Base-by-base conservation (phyloP, 352 stramenopile species). In the Globisporangium middletonii region DNA sequence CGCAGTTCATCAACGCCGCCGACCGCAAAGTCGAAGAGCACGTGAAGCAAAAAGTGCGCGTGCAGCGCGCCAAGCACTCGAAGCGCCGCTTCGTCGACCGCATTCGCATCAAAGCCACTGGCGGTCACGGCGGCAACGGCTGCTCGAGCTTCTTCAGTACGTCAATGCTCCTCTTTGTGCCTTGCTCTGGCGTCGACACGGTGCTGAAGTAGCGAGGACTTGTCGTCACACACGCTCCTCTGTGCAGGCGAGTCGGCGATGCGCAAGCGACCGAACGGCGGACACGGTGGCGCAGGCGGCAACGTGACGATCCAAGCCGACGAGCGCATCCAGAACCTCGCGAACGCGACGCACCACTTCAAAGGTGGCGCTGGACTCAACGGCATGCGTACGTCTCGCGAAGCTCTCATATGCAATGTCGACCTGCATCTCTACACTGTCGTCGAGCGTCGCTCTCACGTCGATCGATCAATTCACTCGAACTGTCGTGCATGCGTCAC, bases 21-120 rank as follows among this genome's bases (percentile, higher is more conserved):
- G 65, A 65, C 41, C 77, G 71, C 52, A 77, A 79, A 41, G 62
- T 89, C 11, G 79, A 92, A 60, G 82, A 94, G 62, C 79, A 92
- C 48, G 79, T 94, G 23, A 94, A 94, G 77, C 78, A 89, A 63
- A 94, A 94, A 57, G 84, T 94, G 50, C 77, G 82, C 53, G 67
- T 94, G 52, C 82, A 79, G 38, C 84, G 84, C 50, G 80, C 81
- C 54, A 83, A 93, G 68, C 85, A 93, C 70, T 88, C 82, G 35
- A 95, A 94, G 78, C 82, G 84, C 15, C 88, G 89, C 62, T 96
- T 96, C 56, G 84, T 96, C 38, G 88, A 96, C 68, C 81, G 85
- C 65, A 92, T 96, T 58, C 79, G 88, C 45, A 86, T 96, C 50
- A 91, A 92, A 48, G 83, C 86, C n/a, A 94, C 81, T 1, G 88